Percentiles rank a stretch among this genome's conserved stretches.
Conservation (phyloP, 257 asterid species). For the Solanum piurae region DNA sequence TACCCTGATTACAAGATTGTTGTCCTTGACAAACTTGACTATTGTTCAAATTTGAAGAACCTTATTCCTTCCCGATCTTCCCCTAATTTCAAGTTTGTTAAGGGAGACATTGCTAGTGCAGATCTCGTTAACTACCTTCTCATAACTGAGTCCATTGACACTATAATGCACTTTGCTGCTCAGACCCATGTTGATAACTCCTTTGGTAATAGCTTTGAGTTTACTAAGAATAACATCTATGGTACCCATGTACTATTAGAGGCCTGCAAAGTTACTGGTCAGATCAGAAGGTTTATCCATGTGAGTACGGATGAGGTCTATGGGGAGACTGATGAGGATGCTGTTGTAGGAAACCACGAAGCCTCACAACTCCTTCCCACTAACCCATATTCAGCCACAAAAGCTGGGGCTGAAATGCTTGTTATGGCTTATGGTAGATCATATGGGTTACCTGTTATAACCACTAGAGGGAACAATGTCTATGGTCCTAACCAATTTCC, state of each 20-base stretch:
- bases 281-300: conserved; percentile 11
- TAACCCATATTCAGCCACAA: conserved; percentile 17
- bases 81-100: conserved; percentile 14
- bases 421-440: conserved; percentile 21
- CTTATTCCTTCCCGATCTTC: conserved; percentile 9
- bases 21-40: conserved; percentile 16
- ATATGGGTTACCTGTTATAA: conserved; percentile 14
- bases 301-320: conserved; percentile 14
- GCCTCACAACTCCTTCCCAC: conserved; percentile 22
- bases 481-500: conserved; percentile 19
- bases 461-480: conserved; percentile 16
- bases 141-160: conserved; percentile 13
- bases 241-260: conserved; percentile 17
- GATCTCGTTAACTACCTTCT: conserved; percentile 15
- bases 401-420: conserved; percentile 17
- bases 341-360: conserved; percentile 15
- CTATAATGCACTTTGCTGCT: conserved; percentile 19
- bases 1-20: conserved; percentile 15
- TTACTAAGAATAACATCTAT: conserved; percentile 15
- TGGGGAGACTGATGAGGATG: conserved; percentile 17
- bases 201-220: conserved; percentile 15
- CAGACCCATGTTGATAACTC: conserved; percentile 16
- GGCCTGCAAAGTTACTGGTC: conserved; percentile 16
- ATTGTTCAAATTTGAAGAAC: conserved; percentile 14
- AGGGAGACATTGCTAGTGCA: conserved; percentile 17